Conservation (phyloP, 2,329 filamentous ascomycete genomes). For the Pseudogymnoascus sp. region DNA sequence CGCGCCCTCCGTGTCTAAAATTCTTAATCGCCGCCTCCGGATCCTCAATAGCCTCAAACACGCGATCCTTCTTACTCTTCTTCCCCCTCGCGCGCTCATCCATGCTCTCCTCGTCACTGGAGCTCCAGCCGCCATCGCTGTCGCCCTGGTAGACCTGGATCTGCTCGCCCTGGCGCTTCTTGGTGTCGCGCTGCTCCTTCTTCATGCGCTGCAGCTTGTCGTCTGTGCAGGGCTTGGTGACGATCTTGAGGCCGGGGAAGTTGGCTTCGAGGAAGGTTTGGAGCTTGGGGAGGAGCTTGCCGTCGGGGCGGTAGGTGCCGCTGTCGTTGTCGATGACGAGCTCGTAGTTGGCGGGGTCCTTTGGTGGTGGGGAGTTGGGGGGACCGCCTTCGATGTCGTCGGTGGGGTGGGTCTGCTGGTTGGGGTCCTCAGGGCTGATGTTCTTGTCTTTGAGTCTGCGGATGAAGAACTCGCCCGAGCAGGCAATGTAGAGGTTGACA, state of each 20-base stretch:
- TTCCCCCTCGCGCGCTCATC: conserved; percentile 13
- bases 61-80: conserved; percentile 47
- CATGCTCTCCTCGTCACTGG: conserved; percentile 31
- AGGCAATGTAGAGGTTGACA: conserved; percentile 85
- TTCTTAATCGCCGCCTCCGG: conserved; percentile 27
- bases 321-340: conserved; percentile 92
- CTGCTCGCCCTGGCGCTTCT: conserved; percentile 54
- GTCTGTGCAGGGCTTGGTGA: conserved; percentile 71
- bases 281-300: conserved; percentile 64
- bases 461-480: conserved; percentile 88
- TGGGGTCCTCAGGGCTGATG: conserved; percentile 34
- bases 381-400: conserved; percentile 42
- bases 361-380: conserved; percentile 37
- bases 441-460: conserved; percentile 51
- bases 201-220: conserved; percentile 70
- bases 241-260: conserved; percentile 69
- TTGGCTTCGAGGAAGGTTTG: conserved; percentile 63
- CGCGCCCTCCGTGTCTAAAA: neutral
- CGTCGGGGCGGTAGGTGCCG: conserved; percentile 86
- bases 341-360: conserved; percentile 60
- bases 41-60: conserved; percentile 44
- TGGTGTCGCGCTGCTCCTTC: conserved; percentile 63
- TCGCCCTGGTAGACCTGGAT: conserved; percentile 49
- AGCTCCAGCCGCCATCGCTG: conserved; percentile 31
- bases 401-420: conserved; percentile 47